Evolutionary conservation across 176 grass and related monocot species (phyloP).

Genomic region (Cymbopogon citratus): DNA sequence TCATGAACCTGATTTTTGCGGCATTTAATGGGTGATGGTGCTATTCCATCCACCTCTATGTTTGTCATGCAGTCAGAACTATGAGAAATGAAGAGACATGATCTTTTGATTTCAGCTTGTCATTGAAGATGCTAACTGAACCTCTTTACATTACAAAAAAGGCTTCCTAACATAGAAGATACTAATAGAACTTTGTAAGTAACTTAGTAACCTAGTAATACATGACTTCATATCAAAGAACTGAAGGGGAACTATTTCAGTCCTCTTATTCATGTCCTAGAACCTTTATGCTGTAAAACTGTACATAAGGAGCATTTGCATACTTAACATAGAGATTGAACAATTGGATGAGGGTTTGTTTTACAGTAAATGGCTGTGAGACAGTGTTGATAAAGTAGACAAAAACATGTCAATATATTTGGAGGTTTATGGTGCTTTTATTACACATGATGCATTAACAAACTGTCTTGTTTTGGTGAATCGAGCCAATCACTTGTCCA

Average conservation of each 20-base stretch:
- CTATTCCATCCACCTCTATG: background rate
- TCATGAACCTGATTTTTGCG: background rate
- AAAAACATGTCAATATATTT: background rate
- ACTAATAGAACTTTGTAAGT: background rate
- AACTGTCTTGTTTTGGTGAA: background rate
- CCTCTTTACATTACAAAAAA: background rate
- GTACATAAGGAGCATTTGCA: background rate
- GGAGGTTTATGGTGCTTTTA: background rate
- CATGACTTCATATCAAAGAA: background rate
- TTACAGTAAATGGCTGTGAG: background rate
- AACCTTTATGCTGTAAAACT: background rate
- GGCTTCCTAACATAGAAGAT: background rate
- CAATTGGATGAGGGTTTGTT: background rate
- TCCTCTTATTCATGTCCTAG: background rate
- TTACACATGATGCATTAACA: background rate
- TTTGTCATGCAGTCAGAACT: background rate
- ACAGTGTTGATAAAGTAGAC: background rate
- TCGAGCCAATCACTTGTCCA: background rate
- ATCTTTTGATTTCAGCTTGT: background rate
- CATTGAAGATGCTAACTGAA: constrained; percentile 4
- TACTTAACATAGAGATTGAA: background rate
- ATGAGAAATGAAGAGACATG: background rate
- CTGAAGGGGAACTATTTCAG: background rate
- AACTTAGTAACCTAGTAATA: background rate
- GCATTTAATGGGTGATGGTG: background rate